phyloP scores from a whole-genome alignment of 495 filamentous ascomycete genomes.

The Neurospora sp. region DNA sequence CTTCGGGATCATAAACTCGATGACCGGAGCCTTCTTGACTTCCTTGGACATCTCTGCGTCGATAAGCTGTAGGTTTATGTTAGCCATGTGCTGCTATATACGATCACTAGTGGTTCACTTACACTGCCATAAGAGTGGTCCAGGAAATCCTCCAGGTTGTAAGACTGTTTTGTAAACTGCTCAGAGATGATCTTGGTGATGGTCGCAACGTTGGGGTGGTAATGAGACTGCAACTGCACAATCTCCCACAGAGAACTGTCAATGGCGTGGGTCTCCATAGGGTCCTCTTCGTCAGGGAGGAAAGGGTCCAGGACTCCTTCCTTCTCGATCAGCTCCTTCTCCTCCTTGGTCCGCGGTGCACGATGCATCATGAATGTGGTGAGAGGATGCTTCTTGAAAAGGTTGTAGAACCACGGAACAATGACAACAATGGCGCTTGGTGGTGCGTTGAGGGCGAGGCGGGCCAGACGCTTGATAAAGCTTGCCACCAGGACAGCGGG shows the following conservation, averaged over 20 bases:
- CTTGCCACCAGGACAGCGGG: slow-evolving; percentile 83
- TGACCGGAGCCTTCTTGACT: slow-evolving; percentile 73
- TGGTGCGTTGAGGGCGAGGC: slow-evolving; percentile 73
- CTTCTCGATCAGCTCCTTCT: slow-evolving; percentile 45
- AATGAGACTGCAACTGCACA: slow-evolving; percentile 79
- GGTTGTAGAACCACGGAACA: slow-evolving; percentile 90
- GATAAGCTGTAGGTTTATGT: slow-evolving; percentile 48
- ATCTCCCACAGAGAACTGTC: slow-evolving; percentile 95
- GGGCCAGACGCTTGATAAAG: slow-evolving; percentile 86
- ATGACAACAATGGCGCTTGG: slow-evolving; percentile 80
- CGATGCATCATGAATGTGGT: slow-evolving; percentile 96
- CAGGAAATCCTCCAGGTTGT: slow-evolving; percentile 89
- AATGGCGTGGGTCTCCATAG: slow-evolving; percentile 74
- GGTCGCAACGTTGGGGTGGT: slow-evolving; percentile 93
- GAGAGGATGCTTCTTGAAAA: slow-evolving; percentile 79
- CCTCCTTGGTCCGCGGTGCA: slow-evolving; percentile 46
- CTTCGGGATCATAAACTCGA: slow-evolving; percentile 92
- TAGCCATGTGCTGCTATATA: slow-evolving; percentile 10
- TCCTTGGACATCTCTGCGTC: slow-evolving; percentile 72
- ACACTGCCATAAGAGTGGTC: slow-evolving; percentile 87
- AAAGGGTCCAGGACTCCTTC: slow-evolving; percentile 76
- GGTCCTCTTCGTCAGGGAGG: slow-evolving; percentile 61
- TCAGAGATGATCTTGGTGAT: slow-evolving; percentile 89
- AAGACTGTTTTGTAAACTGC: slow-evolving; percentile 93
- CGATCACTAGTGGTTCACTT: slow-evolving; percentile 26